These are phyloP conservation scores for Fomitopsis schrenkii DNA, from an alignment of 1,284 basidiomycete species.

Conservation along the genomic window DNA sequence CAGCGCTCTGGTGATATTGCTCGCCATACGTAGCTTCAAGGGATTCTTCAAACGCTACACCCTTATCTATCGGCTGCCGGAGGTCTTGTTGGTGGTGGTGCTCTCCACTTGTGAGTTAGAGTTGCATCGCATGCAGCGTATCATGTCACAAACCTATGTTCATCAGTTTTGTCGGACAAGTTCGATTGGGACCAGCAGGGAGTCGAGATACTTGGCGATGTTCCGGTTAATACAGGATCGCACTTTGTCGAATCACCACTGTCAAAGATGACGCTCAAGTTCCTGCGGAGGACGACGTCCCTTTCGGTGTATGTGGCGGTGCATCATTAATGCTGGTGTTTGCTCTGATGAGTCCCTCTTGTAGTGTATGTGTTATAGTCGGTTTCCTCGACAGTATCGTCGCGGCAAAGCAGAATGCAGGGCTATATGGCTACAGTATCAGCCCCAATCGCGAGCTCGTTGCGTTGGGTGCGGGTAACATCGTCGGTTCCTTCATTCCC, in stretches of 20 bases:
- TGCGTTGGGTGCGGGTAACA: constrained; percentile 81
- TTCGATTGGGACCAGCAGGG: constrained; percentile 77
- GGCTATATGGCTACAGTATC: constrained; percentile 82
- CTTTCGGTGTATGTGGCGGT: constrained; percentile 61
- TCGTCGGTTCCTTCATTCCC: constrained; percentile 75
- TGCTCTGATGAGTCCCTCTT: constrained; percentile 4
- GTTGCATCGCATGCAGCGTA: not conserved
- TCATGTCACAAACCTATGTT: not conserved
- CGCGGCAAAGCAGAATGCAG: constrained; percentile 83
- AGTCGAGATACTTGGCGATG: constrained; percentile 77
- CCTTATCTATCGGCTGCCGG: constrained; percentile 79
- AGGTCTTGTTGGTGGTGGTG: constrained; percentile 78
- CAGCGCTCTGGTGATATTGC: constrained; percentile 57
- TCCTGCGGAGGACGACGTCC: constrained; percentile 71
- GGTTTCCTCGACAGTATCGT: constrained; percentile 84
- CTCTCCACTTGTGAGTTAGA: constrained; percentile 66
- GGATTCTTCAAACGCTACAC: constrained; percentile 47
- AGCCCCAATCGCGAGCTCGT: constrained; percentile 91
- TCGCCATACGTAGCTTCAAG: constrained; percentile 58
- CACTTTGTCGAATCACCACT: constrained; percentile 71
- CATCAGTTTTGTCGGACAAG: constrained; percentile 62
- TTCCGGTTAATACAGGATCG: constrained; percentile 57
- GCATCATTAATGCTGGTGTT: not conserved
- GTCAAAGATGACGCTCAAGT: constrained; percentile 51
- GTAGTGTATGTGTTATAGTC: constrained; percentile 68